Conservation (phyloP, 495 filamentous ascomycete species). For the Wilcoxina mikolae region DNA sequence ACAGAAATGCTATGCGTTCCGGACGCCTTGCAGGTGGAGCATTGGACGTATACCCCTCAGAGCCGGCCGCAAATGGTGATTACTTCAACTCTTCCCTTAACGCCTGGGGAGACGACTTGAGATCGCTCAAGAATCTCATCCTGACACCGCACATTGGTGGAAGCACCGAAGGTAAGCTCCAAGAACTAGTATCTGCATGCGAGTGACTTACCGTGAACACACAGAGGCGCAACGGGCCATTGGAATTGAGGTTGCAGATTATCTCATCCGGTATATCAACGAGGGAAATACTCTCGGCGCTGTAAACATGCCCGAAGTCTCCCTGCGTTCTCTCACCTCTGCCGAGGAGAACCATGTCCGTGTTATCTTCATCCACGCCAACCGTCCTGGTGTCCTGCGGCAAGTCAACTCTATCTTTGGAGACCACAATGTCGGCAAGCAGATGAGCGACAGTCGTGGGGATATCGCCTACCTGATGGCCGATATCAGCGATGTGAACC, state of each 20-base stretch:
- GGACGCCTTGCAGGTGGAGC: conserved; percentile 90
- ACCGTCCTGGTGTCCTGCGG: conserved; percentile 83
- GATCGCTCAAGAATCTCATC: conserved; percentile 78
- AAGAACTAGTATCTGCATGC: no score
- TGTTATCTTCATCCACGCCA: conserved; percentile 89
- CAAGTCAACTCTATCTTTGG: conserved; percentile 87
- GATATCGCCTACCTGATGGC: conserved; percentile 97
- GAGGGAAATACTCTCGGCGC: conserved; percentile 71
- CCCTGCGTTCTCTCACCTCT: conserved; percentile 67
- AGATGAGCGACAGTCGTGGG: conserved; percentile 87
- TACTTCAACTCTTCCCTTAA: conserved; percentile 86
- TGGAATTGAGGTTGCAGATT: conserved; percentile 78
- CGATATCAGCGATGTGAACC: conserved; percentile 76
- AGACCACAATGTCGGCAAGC: conserved; percentile 95
- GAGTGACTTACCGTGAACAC: neutral
- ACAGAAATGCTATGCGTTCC: conserved; percentile 55
- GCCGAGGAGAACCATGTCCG: conserved; percentile 79
- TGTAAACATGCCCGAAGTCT: conserved; percentile 92
- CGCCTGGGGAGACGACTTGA: conserved; percentile 71
- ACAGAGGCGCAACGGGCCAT: conserved; percentile 81
- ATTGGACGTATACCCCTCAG: conserved; percentile 87
- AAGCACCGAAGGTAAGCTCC: conserved; percentile 58
- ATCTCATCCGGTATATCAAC: conserved; percentile 83
- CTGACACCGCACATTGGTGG: conserved; percentile 94
- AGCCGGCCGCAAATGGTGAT: conserved; percentile 84